Evolutionary conservation across 2,329 filamentous ascomycete species (phyloP), one percentile per base, ranked within the genome.

Genomic region (Aspergillus luchuensis): DNA sequence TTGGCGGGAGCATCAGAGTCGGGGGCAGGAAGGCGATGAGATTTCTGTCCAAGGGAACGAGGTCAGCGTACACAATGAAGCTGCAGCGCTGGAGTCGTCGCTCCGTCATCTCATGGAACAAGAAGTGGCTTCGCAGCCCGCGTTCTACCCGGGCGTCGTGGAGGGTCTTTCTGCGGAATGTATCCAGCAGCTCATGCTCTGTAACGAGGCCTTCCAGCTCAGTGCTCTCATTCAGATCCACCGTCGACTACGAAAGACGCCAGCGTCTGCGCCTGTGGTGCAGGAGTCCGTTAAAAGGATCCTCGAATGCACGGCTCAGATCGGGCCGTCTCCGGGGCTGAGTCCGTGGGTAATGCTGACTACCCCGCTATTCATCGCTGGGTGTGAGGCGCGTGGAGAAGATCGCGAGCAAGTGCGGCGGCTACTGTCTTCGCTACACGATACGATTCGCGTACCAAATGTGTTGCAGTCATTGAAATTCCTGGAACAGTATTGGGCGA

Each of bases 171-270:
- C 75, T 0, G 56, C 67, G 8, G 67, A 72, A 11, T 71, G 68
- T n/a, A 69, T 76, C 8, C 66, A 68, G 15, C 72, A 79, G 56
- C 76, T 79, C 33, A 66, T 69, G 11, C 67, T 77, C 19, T 80
- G 78, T 61, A 79, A 80, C 59, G 71, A 76, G 60, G 75, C 78
- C 3, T 80, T 79, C 56, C 78, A 79, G 53, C 76, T 78, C 49
- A 75, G 77, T 19, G 78, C 78, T 3, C 69, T 80, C 30, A 78
- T 80, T 33, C 76, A 80, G 51, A 78, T 80, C 43, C 68, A 78
- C 50, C 72, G 76, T 11, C 72, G 76, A 10, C 62, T 79, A 38
- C 72, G 73, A 11, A 72, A 71, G 49, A 69, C 67, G 5, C 71
- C 73, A 4, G 67, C 71, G 3, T 64, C 69, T 0, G 70, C 74